These are phyloP conservation scores for Lipomyces spencermartinsiae DNA, from an alignment of 805 yeast genomes.

Conservation along the genomic window DNA sequence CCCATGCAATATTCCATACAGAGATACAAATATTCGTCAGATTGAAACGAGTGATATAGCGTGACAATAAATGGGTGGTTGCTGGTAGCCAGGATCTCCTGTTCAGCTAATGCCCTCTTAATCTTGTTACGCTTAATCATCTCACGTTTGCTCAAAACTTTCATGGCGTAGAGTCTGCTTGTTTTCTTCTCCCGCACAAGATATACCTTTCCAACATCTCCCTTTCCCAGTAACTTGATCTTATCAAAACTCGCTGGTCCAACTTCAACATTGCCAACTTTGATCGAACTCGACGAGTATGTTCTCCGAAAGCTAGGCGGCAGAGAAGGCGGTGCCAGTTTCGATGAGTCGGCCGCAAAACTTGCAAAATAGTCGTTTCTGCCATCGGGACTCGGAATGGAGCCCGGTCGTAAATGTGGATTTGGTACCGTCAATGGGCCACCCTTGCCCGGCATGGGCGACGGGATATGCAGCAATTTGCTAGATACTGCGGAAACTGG, in stretches of 20 bases:
- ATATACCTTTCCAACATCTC: constrained; percentile 97
- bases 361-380: constrained; percentile 22
- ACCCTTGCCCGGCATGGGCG: constrained; percentile 13
- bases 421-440: constrained; percentile 28
- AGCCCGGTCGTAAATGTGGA: not conserved
- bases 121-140: constrained; percentile 95
- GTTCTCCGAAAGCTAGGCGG: constrained; percentile 51
- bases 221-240: constrained; percentile 88
- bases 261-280: constrained; percentile 77
- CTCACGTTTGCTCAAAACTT: constrained; percentile 84
- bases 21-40: constrained; percentile 85
- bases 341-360: constrained; percentile 4
- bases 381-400: not conserved
- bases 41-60: constrained; percentile 93
- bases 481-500: constrained; percentile 11
- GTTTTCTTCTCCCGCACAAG: constrained; percentile 82
- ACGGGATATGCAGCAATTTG: constrained; percentile 13
- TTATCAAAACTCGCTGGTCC: constrained; percentile 87
- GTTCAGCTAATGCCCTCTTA: constrained; percentile 94
- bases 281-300: constrained; percentile 77
- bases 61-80: constrained; percentile 98
- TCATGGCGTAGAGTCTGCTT: constrained; percentile 86
- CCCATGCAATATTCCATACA: constrained; percentile 99
- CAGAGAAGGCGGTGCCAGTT: constrained; percentile 15
- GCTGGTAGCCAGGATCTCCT: constrained; percentile 91